Base-by-base conservation (phyloP, 805 yeast species). In the Spathaspora hagerdaliae region DNA sequence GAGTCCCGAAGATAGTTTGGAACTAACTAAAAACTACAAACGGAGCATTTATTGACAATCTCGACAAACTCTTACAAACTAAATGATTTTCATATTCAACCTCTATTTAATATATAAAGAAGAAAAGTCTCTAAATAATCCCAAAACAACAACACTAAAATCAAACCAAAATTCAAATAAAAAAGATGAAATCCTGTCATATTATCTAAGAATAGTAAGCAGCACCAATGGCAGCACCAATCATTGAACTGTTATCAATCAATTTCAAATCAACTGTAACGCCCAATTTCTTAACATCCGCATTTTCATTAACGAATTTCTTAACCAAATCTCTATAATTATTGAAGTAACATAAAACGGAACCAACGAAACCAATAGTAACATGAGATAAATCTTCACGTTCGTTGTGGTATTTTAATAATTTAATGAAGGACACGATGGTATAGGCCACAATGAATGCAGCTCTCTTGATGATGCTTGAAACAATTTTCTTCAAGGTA, bases 161-260 rank as follows among this genome's bases (percentile, higher is more conserved):
- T 19, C 24, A 19, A 19, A 19, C 24, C 24, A 19, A 19, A 19
- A 19, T 3, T 19, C 24, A 19, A 19, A 19, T 19, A 19, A 19
- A 19, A 29, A 9, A 29, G 32, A 29, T 9, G 19, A 33, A n/a
- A 33, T 33, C 19, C 36, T n/a, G 13, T 41, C 31, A 29, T 29
- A 29, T 29, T 6, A 39, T 14, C 39, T 39, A 49, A 39, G 54
- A 51, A 47, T 56, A 55, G 44, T 55, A 60, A 24, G 75, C 75
- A 15, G 82, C 81, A 13, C 79, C 78, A 38, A 78, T 72, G 10
- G 79, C 82, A 27, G 81, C 79, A 5, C 83, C 83, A 29, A 77
- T 61, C 7, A 78, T 63, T 12, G 78, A 71, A 43, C 79, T 74
- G 50, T 78, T 67, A 13, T 69, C 72, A 27, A 77, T 61, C 38